Percentiles rank a stretch among this genome's conserved stretches.
phyloP scores from a whole-genome alignment of 345 rosid genomes.

The Psidium friedrichsthalianum region DNA sequence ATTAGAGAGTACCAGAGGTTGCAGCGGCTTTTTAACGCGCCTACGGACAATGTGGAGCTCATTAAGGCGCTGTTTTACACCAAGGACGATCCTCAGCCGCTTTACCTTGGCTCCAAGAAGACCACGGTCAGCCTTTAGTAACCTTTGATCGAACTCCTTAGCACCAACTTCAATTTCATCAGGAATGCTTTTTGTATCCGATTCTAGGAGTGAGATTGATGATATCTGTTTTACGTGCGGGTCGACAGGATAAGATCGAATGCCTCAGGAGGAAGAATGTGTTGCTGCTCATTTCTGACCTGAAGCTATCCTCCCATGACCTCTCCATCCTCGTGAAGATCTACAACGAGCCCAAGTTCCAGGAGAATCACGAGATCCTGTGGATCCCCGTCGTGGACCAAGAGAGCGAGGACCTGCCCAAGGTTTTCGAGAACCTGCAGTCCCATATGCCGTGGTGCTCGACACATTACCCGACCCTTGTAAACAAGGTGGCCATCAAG shows the following conservation, averaged over 20 bases:
- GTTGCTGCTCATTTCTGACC: conserved; percentile 59
- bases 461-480: conserved; percentile 39
- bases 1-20: conserved; percentile 26
- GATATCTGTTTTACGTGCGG: not conserved
- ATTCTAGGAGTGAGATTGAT: not conserved
- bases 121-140: conserved; percentile 14
- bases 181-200: not conserved
- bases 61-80: conserved; percentile 28
- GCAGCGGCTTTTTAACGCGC: conserved; percentile 10
- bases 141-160: not conserved
- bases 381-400: conserved; percentile 72
- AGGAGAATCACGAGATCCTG: conserved; percentile 42
- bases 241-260: conserved; percentile 45
- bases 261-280: conserved; percentile 60
- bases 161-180: not conserved
- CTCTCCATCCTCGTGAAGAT: conserved; percentile 36
- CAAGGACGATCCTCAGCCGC: conserved; percentile 34
- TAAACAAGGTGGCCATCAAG: conserved; percentile 36
- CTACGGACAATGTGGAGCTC: conserved; percentile 33
- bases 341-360: conserved; percentile 35
- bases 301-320: conserved; percentile 47
- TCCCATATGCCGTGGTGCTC: conserved; percentile 68
- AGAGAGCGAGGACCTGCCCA: conserved; percentile 25
- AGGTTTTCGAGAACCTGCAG: conserved; percentile 37
- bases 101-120: conserved; percentile 25